phyloP scores from a whole-genome alignment of 768 basidiomycete species.

The Tulasnella sp. region DNA sequence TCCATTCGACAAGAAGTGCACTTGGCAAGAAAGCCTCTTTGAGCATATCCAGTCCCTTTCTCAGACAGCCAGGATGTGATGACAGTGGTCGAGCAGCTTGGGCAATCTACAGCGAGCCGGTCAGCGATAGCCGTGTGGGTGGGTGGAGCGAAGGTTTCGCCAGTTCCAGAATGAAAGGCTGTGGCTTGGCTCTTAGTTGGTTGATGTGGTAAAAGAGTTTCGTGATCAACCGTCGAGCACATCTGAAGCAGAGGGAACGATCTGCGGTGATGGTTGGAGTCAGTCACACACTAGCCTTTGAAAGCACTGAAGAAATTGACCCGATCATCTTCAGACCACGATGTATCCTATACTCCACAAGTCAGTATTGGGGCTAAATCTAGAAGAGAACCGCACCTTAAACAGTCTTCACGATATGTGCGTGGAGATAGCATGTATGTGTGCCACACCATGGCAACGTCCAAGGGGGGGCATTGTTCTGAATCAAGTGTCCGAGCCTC shows the following conservation, averaged over 20 bases:
- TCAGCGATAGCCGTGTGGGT: background rate
- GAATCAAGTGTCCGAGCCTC: background rate
- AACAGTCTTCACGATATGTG: background rate
- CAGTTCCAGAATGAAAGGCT: background rate
- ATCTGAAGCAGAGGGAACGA: conserved; percentile 13
- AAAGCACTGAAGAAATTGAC: background rate
- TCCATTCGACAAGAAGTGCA: background rate
- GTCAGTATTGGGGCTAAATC: too few relatives aligned
- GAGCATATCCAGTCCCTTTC: background rate
- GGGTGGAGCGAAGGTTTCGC: conserved; percentile 11
- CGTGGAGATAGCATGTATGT: conserved; percentile 15
- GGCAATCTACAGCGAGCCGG: background rate
- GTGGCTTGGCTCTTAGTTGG: background rate
- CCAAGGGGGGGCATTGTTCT: conserved; percentile 11
- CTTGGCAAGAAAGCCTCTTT: background rate
- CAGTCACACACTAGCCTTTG: background rate
- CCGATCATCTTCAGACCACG: background rate
- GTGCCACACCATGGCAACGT: conserved; percentile 21
- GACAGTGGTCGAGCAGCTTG: background rate
- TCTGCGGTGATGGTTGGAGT: background rate
- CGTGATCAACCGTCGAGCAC: conserved; percentile 2
- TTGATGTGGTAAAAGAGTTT: conserved; percentile 9
- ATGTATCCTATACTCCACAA: too few relatives aligned
- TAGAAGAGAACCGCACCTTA: background rate
- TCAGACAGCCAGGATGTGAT: background rate